Evolutionary conservation across 108 stramenopile genomes (phyloP), one percentile per base, ranked within the genome.

Genomic region (Fistulifera solaris): DNA sequence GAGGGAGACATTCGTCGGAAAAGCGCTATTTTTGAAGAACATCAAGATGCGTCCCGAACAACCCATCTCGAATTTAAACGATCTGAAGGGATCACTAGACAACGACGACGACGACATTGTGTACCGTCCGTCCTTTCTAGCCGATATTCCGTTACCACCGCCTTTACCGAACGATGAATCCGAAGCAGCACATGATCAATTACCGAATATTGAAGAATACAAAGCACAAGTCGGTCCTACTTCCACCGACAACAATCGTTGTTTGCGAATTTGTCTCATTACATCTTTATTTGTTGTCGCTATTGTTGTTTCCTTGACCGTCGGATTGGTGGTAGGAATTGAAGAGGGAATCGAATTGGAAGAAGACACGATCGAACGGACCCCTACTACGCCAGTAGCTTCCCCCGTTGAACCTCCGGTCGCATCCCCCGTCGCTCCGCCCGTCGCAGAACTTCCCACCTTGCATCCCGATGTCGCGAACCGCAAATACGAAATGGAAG

Each of bases 181-280:
- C 31, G 31, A 35, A 35, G 31, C 31, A 3, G 31, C 31, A 8
- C 59, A 59, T 21, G 59, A 67, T 38, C 61, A 68, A 21, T 51
- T 68, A 1, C 67, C 67, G 38, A 48, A 39, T 27, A 55, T 68
- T 14, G 67, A 68, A 41, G 67, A 68, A 62, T 59, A 56, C 48
- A 68, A 68, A 50, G 55, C 55, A 6, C 31, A 55, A 13, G 28
- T 21, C 19, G 38, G 24, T 22, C 15, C 38, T 38, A 47, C 31
- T 16, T 12, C 16, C 28, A 7, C 25, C 6, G 16, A 18, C 10
- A 26, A 22, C n/a, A 26, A 51, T 51, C 23, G 50, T 8, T 25
- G 27, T n/a, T 44, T 44, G 14, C 40, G 16, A 42, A 14, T 23
- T 2, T 25, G 19, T 31, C 27, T 44, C 40, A 38, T 53, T 22